These are phyloP conservation scores for Cercospora sojina DNA, from an alignment of 2,329 filamentous ascomycete species.

Conservation along the genomic window DNA sequence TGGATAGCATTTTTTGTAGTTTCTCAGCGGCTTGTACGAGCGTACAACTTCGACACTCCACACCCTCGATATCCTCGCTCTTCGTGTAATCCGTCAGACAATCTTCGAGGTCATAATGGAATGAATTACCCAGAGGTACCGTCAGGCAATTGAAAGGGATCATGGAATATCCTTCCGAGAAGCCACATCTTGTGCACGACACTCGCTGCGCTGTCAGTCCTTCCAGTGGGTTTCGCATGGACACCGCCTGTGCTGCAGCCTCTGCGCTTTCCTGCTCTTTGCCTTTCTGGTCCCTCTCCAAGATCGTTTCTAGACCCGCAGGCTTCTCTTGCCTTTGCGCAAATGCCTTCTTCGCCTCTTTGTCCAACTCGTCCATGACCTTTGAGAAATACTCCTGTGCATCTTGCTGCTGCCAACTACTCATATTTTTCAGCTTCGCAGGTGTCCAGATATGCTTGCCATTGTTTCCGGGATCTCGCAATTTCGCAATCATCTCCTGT, in stretches of 20 bases:
- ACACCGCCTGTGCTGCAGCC: not conserved
- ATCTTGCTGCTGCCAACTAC: slow-evolving; percentile 93
- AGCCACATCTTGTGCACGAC: slow-evolving; percentile 79
- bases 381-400: slow-evolving; percentile 97
- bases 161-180: slow-evolving; percentile 83
- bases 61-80: slow-evolving; percentile 81
- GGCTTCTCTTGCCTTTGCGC: slow-evolving; percentile 19
- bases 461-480: slow-evolving; percentile 69
- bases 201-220: slow-evolving; percentile 86
- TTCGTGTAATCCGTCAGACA: slow-evolving; percentile 81
- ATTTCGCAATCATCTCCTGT: slow-evolving; percentile 63
- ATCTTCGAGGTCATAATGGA: slow-evolving; percentile 70
- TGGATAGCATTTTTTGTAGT: slow-evolving; percentile 47
- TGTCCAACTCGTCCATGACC: slow-evolving; percentile 63
- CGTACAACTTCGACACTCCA: slow-evolving; percentile 90
- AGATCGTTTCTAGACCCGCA: slow-evolving; percentile 31
- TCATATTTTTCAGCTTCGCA: slow-evolving; percentile 81
- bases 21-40: slow-evolving; percentile 61
- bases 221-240: slow-evolving; percentile 72
- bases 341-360: slow-evolving; percentile 43
- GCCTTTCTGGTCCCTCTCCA: slow-evolving; percentile 19
- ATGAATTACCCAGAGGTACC: slow-evolving; percentile 69
- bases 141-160: slow-evolving; percentile 94
- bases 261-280: slow-evolving; percentile 12
- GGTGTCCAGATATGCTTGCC: slow-evolving; percentile 81